Base-by-base conservation (phyloP, 305 asterid species). In the Ilex paraguariensis region DNA sequence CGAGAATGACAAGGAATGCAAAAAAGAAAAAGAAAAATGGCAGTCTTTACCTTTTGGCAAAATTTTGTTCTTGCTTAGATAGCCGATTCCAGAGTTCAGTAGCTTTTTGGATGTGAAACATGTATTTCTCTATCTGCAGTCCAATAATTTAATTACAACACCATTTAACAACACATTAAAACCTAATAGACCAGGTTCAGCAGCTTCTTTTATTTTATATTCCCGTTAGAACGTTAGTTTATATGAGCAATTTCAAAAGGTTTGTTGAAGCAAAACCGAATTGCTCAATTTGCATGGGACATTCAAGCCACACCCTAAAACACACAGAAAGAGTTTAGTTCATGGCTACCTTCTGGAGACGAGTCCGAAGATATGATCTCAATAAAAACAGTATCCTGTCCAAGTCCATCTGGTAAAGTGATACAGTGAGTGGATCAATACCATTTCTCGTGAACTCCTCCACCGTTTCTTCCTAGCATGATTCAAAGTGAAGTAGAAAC, bases 371-470 rank as follows among this genome's bases (percentile, higher is more conserved):
- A 79, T 93, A 90, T 31, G 96, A 93, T 77, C 97, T 83, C 75
- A 93, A 78, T 30, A 90, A 80, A 68, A 79, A 90, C 79, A 84
- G 70, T 46, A 90, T 87, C 68, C 97, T 80, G 62, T 92, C 96
- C 78, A 90, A 69, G 80, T 92, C 98, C 96, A 87, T 85, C 80
- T 87, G 91, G 79, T 87, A 84, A 65, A 91, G 98, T 49, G 95
- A 92, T 42, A 84, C 81, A 0, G 88, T 87, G 51, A 92, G 82
- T 3, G 95, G 97, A 69, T 92, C 98, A 44, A 70, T 80, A 28
- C 85, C 96, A 63, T 53, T 83, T 16, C 65, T 73, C 61, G 67
- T 77, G 59, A 73, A 81, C 36, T 86, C 89, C 10, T 77, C 95
- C 60, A 86, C 83, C 66, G 76, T 83, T 64, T 84, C 95, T 81